A percentile compares a stretch with the other conserved stretches of the same genome.
Evolutionary conservation across 257 asterid genomes (phyloP).

Genomic region (Solanum pinnatisectum): DNA sequence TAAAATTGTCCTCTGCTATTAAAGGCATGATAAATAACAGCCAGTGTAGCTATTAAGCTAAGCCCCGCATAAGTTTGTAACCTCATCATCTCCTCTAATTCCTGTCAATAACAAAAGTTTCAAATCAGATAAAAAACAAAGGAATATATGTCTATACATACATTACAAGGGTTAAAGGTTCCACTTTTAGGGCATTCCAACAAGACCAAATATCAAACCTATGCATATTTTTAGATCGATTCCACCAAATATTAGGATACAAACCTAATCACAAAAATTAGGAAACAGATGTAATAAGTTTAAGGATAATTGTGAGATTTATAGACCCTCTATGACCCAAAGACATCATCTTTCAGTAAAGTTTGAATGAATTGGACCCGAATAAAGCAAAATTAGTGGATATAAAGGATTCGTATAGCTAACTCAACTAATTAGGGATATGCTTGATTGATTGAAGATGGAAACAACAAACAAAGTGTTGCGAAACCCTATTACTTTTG

Average conservation of each 20-base stretch:
- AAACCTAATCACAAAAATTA: not conserved
- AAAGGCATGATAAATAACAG: slow-evolving; percentile 78
- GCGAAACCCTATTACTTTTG: not conserved
- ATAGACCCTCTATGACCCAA: not conserved
- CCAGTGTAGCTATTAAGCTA: slow-evolving; percentile 58
- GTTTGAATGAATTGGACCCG: not conserved
- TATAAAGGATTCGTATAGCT: not conserved
- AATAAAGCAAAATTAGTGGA: not conserved
- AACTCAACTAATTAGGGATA: not conserved
- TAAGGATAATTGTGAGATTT: not conserved
- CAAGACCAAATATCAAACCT: not conserved
- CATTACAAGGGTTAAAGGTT: not conserved
- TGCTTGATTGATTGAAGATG: not conserved
- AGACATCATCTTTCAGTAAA: not conserved
- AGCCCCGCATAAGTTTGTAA: slow-evolving; percentile 78
- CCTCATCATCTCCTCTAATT: slow-evolving; percentile 49
- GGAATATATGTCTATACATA: not conserved
- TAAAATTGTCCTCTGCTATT: slow-evolving; percentile 82
- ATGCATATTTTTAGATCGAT: not conserved
- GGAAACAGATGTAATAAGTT: not conserved
- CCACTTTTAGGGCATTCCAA: not conserved
- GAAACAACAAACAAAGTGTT: not conserved
- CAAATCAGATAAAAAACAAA: not conserved
- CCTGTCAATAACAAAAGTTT: slow-evolving; percentile 30
- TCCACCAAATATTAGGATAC: not conserved